A percentile compares a stretch with the other conserved stretches of the same genome.
Evolutionary conservation across 169 alveolate genomes (phyloP).

Genomic region (Plasmodium inui): DNA sequence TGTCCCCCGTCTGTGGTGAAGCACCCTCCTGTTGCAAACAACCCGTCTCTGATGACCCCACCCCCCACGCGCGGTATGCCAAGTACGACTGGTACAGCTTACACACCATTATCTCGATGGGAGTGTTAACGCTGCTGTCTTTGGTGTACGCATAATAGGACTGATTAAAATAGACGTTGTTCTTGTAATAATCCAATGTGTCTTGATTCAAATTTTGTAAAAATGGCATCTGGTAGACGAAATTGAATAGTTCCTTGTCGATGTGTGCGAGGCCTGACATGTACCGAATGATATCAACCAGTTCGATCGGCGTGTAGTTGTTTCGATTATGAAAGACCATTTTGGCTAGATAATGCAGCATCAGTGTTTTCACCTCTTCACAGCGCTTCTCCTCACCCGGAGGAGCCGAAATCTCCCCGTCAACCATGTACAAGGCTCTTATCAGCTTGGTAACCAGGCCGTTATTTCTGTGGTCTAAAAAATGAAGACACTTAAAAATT

Average conservation of each 20-base stretch:
- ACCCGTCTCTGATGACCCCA: neutral
- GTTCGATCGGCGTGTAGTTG: constrained; percentile 51
- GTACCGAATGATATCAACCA: constrained; percentile 64
- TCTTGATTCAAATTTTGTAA: constrained; percentile 41
- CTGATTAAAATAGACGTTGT: constrained; percentile 44
- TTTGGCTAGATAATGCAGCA: constrained; percentile 22
- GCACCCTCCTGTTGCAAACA: no score
- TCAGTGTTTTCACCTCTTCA: constrained; percentile 7
- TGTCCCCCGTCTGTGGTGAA: neutral
- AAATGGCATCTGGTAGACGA: constrained; percentile 57
- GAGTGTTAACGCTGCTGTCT: constrained; percentile 51
- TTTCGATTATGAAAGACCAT: constrained; percentile 31
- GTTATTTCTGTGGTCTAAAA: constrained; percentile 39
- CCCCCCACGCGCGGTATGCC: constrained; percentile 1
- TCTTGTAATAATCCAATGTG: constrained; percentile 32
- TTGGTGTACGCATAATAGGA: constrained; percentile 73
- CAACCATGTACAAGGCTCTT: constrained; percentile 7
- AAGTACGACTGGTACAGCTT: constrained; percentile 66
- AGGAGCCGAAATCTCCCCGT: neutral
- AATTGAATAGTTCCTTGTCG: constrained; percentile 46
- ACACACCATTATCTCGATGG: constrained; percentile 65
- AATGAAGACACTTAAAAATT: constrained; percentile 20
- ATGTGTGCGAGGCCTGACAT: constrained; percentile 18
- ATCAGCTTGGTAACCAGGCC: constrained; percentile 8
- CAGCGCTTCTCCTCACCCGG: neutral